Base-by-base conservation (phyloP, 495 filamentous ascomycete species). In the Glutinoglossum americanum region DNA sequence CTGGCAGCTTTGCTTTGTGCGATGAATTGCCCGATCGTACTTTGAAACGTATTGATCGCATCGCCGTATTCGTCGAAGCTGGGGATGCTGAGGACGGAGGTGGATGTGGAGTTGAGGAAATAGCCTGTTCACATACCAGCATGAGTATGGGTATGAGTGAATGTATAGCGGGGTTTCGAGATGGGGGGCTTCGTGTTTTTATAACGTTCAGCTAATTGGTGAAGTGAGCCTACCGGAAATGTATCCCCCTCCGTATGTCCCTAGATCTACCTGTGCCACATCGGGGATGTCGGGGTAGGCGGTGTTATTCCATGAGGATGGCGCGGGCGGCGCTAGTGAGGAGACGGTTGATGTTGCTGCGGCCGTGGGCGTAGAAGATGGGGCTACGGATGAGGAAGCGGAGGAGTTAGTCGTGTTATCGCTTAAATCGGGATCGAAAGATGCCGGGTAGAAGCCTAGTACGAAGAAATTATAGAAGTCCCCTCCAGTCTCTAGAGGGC, bases 391-490 rank as follows among this genome's bases (percentile, higher is more conserved):
- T 11, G 62, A 58, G 0, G 58, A 51, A 39, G 62, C 60, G 41
- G 58, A 68, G 7, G 65, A 64, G 37, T 41, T 17, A 11, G 5
- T 41, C 15, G 37, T 11, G 37, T 41, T 11, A 41, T 41, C 37
- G 37, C 10, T 41, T 41, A 2, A 15, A 13, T 41, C 13, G 37
- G n/a, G 30, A 53, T 33, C 49, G 26, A 33, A 53, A 13, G 49
- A 56, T 13, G 56, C 62, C 1, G 59, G 60, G 39, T 30, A 51
- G 45, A 57, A 62, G 1, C 71, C 71, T 1, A 75, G 63, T 21
- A 75, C 72, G 60, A 74, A 75, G 61, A 67, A 73, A 58, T 74
- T 70, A 63, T 73, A 76, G 49, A 73, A 71, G 57, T 77, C 75
- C 25, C 70, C 71, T 8, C 69, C 73, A 23, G 71, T 77, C 27